A percentile compares a stretch with the other conserved stretches of the same genome.
These are phyloP conservation scores for Neurospora sp. DNA, from an alignment of 495 filamentous ascomycete genomes.

Conservation along the genomic window DNA sequence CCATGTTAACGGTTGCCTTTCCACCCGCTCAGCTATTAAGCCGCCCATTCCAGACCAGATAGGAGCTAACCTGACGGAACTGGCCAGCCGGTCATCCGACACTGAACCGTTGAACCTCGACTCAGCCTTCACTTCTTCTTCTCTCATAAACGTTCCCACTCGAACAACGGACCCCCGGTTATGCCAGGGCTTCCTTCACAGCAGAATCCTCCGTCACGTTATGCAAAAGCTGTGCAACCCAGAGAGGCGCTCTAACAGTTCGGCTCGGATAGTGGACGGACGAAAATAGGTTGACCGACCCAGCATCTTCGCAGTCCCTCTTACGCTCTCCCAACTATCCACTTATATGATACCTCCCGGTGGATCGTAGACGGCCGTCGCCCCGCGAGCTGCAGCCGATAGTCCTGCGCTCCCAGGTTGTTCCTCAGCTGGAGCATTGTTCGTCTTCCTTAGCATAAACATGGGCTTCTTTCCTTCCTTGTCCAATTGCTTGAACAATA, in stretches of 20 bases:
- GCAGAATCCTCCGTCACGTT: background rate
- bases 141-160: background rate
- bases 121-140: background rate
- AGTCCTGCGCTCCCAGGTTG: slow-evolving; percentile 39
- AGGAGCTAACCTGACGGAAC: too few species aligned
- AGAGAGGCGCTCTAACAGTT: background rate
- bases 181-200: background rate
- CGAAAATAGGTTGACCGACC: background rate
- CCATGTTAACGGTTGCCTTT: background rate
- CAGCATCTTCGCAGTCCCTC: background rate
- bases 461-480: slow-evolving; percentile 96
- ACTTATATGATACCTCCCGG: slow-evolving; percentile 46
- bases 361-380: slow-evolving; percentile 35
- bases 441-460: slow-evolving; percentile 87
- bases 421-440: slow-evolving; percentile 28
- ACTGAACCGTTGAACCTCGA: background rate
- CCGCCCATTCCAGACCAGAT: background rate
- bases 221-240: background rate
- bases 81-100: background rate
- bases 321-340: background rate
- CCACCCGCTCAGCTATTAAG: background rate
- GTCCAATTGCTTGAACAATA: slow-evolving; percentile 94
- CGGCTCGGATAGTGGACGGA: background rate
- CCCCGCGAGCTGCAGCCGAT: slow-evolving; percentile 19
- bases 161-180: background rate